Evolutionary conservation across 2,329 filamentous ascomycete species (phyloP).

Genomic region (Epichloe baconii): DNA sequence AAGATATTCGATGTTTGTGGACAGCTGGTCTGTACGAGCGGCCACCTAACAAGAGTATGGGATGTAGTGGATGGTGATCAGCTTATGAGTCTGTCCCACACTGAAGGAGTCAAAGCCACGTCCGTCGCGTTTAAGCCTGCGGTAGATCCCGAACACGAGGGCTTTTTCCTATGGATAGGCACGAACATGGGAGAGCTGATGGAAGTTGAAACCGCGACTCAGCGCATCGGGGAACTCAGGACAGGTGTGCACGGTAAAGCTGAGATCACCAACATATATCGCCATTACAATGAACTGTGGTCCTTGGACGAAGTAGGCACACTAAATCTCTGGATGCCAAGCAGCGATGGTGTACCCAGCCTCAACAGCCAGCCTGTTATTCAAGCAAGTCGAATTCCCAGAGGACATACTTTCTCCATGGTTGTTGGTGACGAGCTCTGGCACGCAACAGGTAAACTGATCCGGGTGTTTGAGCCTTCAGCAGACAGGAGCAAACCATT

Average conservation of each 20-base stretch:
- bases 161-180: slow-evolving; percentile 74
- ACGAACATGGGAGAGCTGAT: slow-evolving; percentile 79
- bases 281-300: slow-evolving; percentile 85
- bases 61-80: slow-evolving; percentile 70
- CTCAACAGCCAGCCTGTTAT: slow-evolving; percentile 54
- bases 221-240: slow-evolving; percentile 56
- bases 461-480: slow-evolving; percentile 70
- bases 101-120: slow-evolving; percentile 72
- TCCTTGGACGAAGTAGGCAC: slow-evolving; percentile 82
- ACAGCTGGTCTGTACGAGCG: slow-evolving; percentile 74
- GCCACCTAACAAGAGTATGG: slow-evolving; percentile 81
- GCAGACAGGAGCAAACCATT: slow-evolving; percentile 55
- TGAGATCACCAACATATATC: slow-evolving; percentile 73
- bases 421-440: slow-evolving; percentile 76
- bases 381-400: slow-evolving; percentile 64
- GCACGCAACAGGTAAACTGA: slow-evolving; percentile 77
- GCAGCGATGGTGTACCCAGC: slow-evolving; percentile 57
- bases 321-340: slow-evolving; percentile 75
- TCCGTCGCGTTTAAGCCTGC: slow-evolving; percentile 79
- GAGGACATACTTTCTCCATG: slow-evolving; percentile 77
- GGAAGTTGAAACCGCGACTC: slow-evolving; percentile 70
- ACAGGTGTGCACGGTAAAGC: slow-evolving; percentile 60
- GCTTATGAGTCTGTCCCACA: slow-evolving; percentile 68
- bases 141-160: slow-evolving; percentile 64
- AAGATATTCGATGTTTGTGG: slow-evolving; percentile 80